Base-by-base conservation (phyloP, 345 rosid genomes). In the Euclidium syriacum region DNA sequence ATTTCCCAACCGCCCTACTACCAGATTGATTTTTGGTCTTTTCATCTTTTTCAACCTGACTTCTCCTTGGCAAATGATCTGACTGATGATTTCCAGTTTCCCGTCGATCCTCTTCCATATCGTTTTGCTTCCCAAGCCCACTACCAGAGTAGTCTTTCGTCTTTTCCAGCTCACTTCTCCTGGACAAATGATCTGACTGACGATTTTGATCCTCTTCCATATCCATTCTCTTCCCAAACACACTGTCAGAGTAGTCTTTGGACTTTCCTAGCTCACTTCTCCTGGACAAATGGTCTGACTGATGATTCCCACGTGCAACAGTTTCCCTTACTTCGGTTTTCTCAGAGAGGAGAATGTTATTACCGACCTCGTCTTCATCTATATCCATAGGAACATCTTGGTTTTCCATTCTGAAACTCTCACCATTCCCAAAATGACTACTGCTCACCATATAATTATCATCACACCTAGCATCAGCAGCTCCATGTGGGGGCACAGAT, bases 1-100 rank as follows among this genome's bases (percentile, higher is more conserved):
- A 53, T 62, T 71, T 63, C 62, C 74, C 73, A 7, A 15, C 41
- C 56, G 53, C 70, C 66, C 61, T 64, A 75, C 64, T n/a, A n/a
- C n/a, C n/a, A n/a, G n/a, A n/a, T n/a, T n/a, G n/a, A n/a, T n/a
- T n/a, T n/a, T n/a, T n/a, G n/a, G n/a, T n/a, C n/a, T n/a, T n/a
- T n/a, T n/a, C n/a, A n/a, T n/a, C n/a, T n/a, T n/a, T n/a, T n/a
- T n/a, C n/a, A n/a, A n/a, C n/a, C n/a, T n/a, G n/a, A n/a, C n/a
- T n/a, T n/a, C n/a, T n/a, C n/a, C n/a, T n/a, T n/a, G n/a, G n/a
- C n/a, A n/a, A n/a, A n/a, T n/a, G n/a, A n/a, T n/a, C n/a, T n/a
- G n/a, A n/a, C n/a, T n/a, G n/a, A n/a, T n/a, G n/a, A n/a, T n/a
- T n/a, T n/a, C n/a, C n/a, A n/a, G n/a, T n/a, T n/a, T n/a, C n/a